Base-by-base conservation (phyloP, 2,329 filamentous ascomycete genomes). In the Cercospora beticola region DNA sequence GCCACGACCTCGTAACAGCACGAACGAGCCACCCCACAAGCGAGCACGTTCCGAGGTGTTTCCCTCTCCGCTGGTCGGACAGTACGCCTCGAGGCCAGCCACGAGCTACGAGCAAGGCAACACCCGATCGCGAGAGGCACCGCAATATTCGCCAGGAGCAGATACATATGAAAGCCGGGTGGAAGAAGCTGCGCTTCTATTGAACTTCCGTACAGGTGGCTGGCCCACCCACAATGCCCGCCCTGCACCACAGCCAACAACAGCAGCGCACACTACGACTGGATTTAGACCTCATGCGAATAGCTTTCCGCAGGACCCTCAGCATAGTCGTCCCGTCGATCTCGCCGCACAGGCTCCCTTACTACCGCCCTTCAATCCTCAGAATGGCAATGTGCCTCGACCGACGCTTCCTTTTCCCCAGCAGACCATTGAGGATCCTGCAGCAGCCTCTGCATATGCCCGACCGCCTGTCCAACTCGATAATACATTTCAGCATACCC, bases 11-110 rank as follows among this genome's bases (percentile, higher is more conserved):
- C 68, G 74, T 56, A 78, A 77, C 33, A 72, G 72, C 52, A 71
- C 75, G 23, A 75, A 79, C 59, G 83, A 88, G 73, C 82, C 86
- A 58, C 87, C 87, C 4, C 78, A 86, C 21, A 90, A 90, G 78
- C 84, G 88, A 52, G 83, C 86, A 60, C 85, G 87, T 70, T 89
- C 88, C 54, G 87, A 89, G 73, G 81, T 85, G 72, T 79, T 85
- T 62, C 80, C 81, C 16, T 83, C 83, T 28, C 83, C 82, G 18
- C 78, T 80, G 26, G 77, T 81, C 21, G 76, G 80, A 57, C 73
- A 76, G 30, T 75, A 77, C 40, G 76, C 78, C 33, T 79, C 81
- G 36, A 76, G 83, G 67, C 83, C 83, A 16, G 80, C 81, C 57
- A 85, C 83, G 43, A 85, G 83, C 75, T 82, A 85, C 72, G 79